Base-by-base conservation (phyloP, 2,329 filamentous ascomycete genomes). In the Diaporthe amygdali region DNA sequence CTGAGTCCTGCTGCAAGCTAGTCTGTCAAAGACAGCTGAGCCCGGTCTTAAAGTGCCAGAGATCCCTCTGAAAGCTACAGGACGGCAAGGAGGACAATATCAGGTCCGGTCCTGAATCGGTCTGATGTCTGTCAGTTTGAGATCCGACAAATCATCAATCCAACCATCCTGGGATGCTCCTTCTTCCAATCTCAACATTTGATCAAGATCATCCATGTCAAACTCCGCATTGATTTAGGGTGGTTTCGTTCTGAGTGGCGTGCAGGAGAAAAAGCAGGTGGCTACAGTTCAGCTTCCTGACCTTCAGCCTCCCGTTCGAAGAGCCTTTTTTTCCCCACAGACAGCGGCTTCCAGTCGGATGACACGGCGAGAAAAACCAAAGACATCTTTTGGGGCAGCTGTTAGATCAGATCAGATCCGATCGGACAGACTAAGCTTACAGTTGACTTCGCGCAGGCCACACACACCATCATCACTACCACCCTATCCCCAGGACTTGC, bases 381-480 rank as follows among this genome's bases (percentile, higher is more conserved):
- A 72, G 59, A 72, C 72, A 72, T 69, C 41, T 30, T 27, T 67
- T 39, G 61, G 68, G 59, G 68, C 66, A 59, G 59, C 46, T 52
- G 59, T 72, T 27, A 66, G 55, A 66, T 69, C 70, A 73, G 34
- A 49, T 64, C 41, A 61, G 25, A 61, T 64, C 39, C n/a, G 34
- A 70, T 64, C 69, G 56, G 49, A 64, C 71, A 66, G 25, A 39
- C 44, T 56, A 66, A 39, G 56, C 71, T 73, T 61, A 73, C 71
- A 68, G 49, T 73, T 68, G 78, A 76, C 77, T 64, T 74, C 32
- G 55, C 63, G 54, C 64, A 73, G 68, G 63, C 44, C 37, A 47
- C 41, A 55, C 51, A 14, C 59, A 41, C 37, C 49, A 22, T 44
- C 41, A 47, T 47, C 47, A 64, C n/a, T 68, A 59, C 30, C 37